Percentiles rank a stretch among this genome's conserved stretches.
Conservation (phyloP, 257 asterid genomes). For the Petunia secreta region DNA sequence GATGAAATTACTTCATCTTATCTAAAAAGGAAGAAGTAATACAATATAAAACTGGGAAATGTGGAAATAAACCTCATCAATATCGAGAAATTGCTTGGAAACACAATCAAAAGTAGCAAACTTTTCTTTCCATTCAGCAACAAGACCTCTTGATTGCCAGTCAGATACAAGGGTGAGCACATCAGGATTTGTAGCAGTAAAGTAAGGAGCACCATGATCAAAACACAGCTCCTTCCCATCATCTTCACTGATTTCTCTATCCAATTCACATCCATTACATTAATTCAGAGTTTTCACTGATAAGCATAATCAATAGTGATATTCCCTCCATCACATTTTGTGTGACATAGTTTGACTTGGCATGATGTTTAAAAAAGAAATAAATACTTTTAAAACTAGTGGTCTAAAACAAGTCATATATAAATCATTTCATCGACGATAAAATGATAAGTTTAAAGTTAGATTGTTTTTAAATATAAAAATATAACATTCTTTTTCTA, state of each 20-base stretch:
- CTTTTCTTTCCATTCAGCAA: constrained; percentile 77
- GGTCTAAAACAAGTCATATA: too few species aligned
- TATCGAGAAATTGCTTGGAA: constrained; percentile 53
- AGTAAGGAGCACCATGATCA: constrained; percentile 90
- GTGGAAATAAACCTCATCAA: constrained; percentile 53
- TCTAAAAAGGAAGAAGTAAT: background rate
- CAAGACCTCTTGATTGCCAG: constrained; percentile 85
- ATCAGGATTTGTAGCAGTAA: constrained; percentile 58
- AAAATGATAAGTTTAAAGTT: too few species aligned
- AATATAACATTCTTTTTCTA: too few species aligned
- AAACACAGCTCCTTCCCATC: constrained; percentile 83
- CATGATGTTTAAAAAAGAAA: background rate
- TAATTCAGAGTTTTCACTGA: background rate
- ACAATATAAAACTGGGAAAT: background rate
- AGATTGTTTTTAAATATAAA: too few species aligned
- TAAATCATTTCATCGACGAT: too few species aligned
- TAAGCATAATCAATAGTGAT: too few species aligned
- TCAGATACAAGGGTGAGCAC: constrained; percentile 62
- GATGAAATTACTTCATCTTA: too few species aligned
- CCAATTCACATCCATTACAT: background rate
- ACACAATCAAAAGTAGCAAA: constrained; percentile 76
- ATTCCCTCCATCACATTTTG: too few species aligned
- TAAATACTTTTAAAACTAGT: background rate
- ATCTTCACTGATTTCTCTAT: constrained; percentile 70
- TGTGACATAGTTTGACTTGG: too few species aligned